phyloP scores from a whole-genome alignment of 2,329 filamentous ascomycete species.

The Sclerotinia sclerotiorum region DNA sequence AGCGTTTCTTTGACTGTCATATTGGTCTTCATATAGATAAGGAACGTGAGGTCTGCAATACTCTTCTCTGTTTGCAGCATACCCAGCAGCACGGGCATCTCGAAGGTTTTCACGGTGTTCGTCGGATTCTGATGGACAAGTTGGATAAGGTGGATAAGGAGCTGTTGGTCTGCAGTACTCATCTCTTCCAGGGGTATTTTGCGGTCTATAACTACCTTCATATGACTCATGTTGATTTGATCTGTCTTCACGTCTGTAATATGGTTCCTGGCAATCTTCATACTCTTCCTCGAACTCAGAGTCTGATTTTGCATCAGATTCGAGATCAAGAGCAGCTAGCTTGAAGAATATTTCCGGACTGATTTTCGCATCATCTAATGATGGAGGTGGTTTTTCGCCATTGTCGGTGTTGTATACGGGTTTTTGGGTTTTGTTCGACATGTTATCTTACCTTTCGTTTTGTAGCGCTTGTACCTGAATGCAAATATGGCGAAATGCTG shows the following conservation, averaged over 20 bases:
- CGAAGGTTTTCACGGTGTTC: not conserved
- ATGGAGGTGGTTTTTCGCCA: not conserved
- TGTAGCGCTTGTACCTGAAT: not conserved
- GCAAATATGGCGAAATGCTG: not conserved
- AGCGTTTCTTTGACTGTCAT: not conserved
- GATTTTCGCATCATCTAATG: not conserved
- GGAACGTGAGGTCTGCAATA: conserved; percentile 8
- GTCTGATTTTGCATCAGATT: not conserved
- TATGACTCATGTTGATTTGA: not conserved
- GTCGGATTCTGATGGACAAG: too few species aligned
- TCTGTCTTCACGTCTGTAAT: not conserved
- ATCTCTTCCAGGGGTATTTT: not conserved
- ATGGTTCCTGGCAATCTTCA: not conserved
- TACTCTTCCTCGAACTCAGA: not conserved
- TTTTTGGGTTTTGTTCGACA: not conserved
- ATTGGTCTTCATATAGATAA: not conserved
- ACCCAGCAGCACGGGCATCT: not conserved
- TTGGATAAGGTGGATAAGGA: not conserved
- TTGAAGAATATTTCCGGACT: not conserved
- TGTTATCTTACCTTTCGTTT: not conserved
- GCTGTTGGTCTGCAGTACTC: not conserved
- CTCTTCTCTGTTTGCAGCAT: not conserved
- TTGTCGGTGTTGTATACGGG: conserved; percentile 1
- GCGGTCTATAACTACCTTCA: not conserved
- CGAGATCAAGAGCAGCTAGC: not conserved